Percentiles rank a stretch among this genome's conserved stretches.
phyloP scores from a whole-genome alignment of 805 yeast species.

The Candida railenensis region DNA sequence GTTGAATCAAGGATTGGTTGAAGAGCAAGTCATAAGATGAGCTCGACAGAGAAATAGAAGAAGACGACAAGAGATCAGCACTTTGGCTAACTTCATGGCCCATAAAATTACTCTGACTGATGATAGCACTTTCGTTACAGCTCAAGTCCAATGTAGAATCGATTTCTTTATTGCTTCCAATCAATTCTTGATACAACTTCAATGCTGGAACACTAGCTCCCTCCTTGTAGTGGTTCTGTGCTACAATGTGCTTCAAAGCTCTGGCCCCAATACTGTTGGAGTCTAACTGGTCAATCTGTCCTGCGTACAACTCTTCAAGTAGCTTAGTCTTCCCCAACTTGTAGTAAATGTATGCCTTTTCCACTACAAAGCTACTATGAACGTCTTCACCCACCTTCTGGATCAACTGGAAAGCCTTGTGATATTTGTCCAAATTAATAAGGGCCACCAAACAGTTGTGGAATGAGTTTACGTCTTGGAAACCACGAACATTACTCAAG shows the following conservation, averaged over 20 bases:
- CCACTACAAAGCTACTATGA: constrained; percentile 40
- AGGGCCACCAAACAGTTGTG: constrained; percentile 53
- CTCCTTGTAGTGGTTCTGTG: constrained; percentile 52
- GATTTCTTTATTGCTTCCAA: constrained; percentile 28
- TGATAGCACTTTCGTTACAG: constrained; percentile 68
- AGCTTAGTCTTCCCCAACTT: constrained; percentile 46
- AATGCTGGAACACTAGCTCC: constrained; percentile 46
- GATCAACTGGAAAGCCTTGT: constrained; percentile 45
- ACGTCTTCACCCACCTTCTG: constrained; percentile 37
- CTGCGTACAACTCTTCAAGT: constrained; percentile 18
- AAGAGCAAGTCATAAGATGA: constrained; percentile 55
- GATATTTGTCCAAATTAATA: constrained; percentile 58
- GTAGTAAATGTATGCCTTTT: constrained; percentile 59
- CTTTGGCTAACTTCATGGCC: constrained; percentile 9
- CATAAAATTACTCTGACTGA: constrained; percentile 45
- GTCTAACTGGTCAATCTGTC: constrained; percentile 6
- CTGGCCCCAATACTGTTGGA: constrained; percentile 20
- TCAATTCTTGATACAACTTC: constrained; percentile 43
- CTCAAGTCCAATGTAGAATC: constrained; percentile 52
- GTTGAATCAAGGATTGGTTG: constrained; percentile 54
- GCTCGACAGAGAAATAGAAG: constrained; percentile 7
- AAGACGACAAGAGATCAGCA: background rate
- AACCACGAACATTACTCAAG: constrained; percentile 36
- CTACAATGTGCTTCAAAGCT: constrained; percentile 49
- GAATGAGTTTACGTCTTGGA: constrained; percentile 35